Evolutionary conservation across 2,329 filamentous ascomycete species (phyloP), one percentile per base, ranked within the genome.

Genomic region (Sarocladium brachiariae): DNA sequence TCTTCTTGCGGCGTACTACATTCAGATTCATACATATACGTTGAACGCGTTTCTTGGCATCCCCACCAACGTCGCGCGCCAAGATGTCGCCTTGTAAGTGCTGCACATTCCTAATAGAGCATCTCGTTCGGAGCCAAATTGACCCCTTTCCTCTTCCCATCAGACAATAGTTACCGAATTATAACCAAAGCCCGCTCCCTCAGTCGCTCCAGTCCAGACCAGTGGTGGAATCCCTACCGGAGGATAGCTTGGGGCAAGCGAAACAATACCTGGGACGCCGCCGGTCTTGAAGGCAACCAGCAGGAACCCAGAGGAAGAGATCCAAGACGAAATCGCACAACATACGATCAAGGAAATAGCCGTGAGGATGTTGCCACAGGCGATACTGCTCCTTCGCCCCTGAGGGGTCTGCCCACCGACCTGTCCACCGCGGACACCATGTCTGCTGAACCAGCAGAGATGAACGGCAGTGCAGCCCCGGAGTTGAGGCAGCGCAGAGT

Each of bases 151-250:
- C 24, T 41, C 58, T 39, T 45, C 51, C 47, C n/a, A 53, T 41
- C 62, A 76, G 74, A 74, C 66, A 76, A 77, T 56, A 62, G 66
- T 37, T 71, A 66, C 57, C 64, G 62, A 49, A 68, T 71, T 54
- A 76, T 71, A 64, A 66, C 68, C 53, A 61, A 65, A 52, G 74
- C 74, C 52, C 70, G 72, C 53, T 63, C 55, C 19, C 58, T 73
- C 38, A 70, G 71, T 48, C 69, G 72, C 51, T 61, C 66, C 31
- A 63, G 64, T 50, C 55, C 60, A 47, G 65, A 69, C 51, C 64
- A 69, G 19, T 57, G 60, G 19, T 72, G 67, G 65, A 75, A 74
- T 25, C 70, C 69, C 7, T 76, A 76, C 49, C 66, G 69, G 8
- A 70, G 71, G 51, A 63, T 71, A n/a, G 55, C 60, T 19, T 71